Evolutionary conservation across 1,284 basidiomycete genomes (phyloP).

Genomic region (Papiliotrema flavescens): DNA sequence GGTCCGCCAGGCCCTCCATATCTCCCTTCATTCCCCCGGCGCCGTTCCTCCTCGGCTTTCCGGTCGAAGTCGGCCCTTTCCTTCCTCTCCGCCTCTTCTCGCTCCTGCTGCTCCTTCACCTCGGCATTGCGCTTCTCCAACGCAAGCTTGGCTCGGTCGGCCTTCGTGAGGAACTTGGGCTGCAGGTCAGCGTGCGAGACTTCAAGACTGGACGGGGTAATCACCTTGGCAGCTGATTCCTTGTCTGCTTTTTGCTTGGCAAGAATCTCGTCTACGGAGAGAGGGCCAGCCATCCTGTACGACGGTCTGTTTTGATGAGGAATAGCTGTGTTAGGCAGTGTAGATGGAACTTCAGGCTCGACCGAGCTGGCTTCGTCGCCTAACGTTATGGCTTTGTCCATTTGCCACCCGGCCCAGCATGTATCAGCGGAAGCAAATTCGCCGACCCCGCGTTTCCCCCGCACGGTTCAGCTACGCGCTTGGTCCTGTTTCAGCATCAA

Average conservation of each 20-base stretch:
- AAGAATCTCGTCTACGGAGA: conserved; percentile 68
- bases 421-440: too few species aligned
- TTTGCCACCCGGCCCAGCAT: too few species aligned
- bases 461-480: too few species aligned
- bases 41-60: conserved; percentile 66
- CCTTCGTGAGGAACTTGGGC: conserved; percentile 35
- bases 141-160: conserved; percentile 59
- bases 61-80: conserved; percentile 50
- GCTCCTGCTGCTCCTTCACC: conserved; percentile 58
- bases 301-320: not conserved
- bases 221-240: conserved; percentile 81
- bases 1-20: too few species aligned
- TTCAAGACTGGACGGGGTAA: conserved; percentile 1
- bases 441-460: too few species aligned
- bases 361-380: too few species aligned
- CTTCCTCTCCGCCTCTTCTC: conserved; percentile 26
- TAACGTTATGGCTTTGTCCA: too few species aligned
- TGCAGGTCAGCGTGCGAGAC: not conserved
- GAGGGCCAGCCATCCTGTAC: conserved; percentile 33
- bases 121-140: conserved; percentile 79
- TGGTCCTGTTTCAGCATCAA: too few species aligned
- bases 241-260: conserved; percentile 81
- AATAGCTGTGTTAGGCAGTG: not conserved
- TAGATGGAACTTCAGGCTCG: not conserved
- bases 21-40: conserved; percentile 50